Conservation (phyloP, 768 basidiomycete species). For the Jaapia argillacea region DNA sequence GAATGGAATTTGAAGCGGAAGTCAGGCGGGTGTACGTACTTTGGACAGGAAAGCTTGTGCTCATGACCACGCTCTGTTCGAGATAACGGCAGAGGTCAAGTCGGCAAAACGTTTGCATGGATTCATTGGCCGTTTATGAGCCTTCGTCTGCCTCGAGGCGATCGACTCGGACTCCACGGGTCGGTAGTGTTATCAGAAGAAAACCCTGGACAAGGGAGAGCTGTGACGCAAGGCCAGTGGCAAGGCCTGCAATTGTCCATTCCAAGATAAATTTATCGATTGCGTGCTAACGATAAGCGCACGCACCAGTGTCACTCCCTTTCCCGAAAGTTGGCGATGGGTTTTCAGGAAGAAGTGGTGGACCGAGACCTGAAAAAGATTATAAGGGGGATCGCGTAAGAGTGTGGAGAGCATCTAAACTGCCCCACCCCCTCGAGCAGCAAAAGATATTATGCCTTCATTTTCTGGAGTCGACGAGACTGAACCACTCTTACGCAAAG, state of each 20-base stretch:
- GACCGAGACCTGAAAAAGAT: neutral
- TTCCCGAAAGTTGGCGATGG: too few species aligned
- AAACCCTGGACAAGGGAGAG: too few species aligned
- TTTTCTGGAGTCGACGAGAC: neutral
- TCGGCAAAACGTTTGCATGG: neutral
- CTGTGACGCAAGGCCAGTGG: too few species aligned
- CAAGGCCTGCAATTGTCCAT: too few species aligned
- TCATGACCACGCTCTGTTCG: neutral
- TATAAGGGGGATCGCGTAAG: neutral
- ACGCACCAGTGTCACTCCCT: neutral
- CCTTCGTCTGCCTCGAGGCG: neutral
- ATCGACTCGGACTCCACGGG: neutral
- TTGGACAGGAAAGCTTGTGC: neutral
- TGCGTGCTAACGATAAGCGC: neutral
- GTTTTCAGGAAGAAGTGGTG: neutral
- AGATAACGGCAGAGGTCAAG: neutral
- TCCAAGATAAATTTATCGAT: neutral
- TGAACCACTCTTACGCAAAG: neutral
- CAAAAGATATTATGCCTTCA: neutral
- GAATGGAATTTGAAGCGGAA: too few species aligned
- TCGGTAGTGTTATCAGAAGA: too few species aligned
- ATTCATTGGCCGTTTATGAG: neutral
- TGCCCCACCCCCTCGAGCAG: neutral
- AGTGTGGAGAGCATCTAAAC: neutral
- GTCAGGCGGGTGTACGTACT: constrained; percentile 1